A percentile compares a stretch with the other conserved stretches of the same genome.
phyloP scores from a whole-genome alignment of 208 protist genomes.

The Leishmania aethiopica region DNA sequence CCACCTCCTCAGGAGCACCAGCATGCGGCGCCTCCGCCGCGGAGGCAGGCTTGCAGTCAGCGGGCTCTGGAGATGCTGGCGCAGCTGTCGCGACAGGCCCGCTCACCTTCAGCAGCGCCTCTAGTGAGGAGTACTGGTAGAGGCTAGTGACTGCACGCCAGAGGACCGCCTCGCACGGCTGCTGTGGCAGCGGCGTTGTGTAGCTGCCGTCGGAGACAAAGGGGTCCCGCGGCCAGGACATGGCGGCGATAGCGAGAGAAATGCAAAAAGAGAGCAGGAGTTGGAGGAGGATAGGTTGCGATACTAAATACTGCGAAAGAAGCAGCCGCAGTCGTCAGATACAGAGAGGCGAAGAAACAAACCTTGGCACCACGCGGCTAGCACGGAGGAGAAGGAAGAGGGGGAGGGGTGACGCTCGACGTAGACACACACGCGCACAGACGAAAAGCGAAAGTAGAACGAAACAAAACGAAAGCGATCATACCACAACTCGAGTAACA shows the following conservation, averaged over 20 bases:
- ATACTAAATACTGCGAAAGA: not conserved
- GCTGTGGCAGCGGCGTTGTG: constrained; percentile 34
- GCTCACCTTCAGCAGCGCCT: constrained; percentile 15
- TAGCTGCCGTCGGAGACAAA: constrained; percentile 35
- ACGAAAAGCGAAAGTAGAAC: not conserved
- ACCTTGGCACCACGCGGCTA: not conserved
- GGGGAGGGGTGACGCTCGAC: not conserved
- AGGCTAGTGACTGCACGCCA: constrained; percentile 36
- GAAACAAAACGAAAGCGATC: not conserved
- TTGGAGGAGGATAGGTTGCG: not conserved
- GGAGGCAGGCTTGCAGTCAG: not conserved
- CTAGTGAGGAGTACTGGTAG: constrained; percentile 17
- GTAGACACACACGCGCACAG: not conserved
- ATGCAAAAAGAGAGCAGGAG: not conserved
- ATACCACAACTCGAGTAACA: not conserved
- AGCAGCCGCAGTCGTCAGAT: not conserved
- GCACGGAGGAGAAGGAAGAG: not conserved
- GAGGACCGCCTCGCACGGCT: constrained; percentile 31
- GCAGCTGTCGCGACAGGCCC: not conserved
- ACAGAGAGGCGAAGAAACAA: not conserved
- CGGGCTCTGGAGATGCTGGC: not conserved
- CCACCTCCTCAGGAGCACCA: not conserved
- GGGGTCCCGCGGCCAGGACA: constrained; percentile 26
- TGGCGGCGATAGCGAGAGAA: not conserved
- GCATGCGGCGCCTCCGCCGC: not conserved